Base-by-base conservation (phyloP, 164 flowering plant species). In the Piper longum region DNA sequence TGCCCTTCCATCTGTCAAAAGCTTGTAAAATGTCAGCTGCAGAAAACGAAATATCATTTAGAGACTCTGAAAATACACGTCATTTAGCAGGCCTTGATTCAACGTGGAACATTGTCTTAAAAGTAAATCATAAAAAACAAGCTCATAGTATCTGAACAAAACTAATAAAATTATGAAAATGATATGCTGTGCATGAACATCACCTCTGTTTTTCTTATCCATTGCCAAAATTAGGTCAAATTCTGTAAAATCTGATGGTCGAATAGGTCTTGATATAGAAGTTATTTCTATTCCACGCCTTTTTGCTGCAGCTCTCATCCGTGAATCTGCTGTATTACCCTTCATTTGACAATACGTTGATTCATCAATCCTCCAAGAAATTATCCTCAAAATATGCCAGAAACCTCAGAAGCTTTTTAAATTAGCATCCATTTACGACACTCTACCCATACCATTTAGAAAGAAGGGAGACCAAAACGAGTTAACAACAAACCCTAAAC, bases 161-260 rank as follows among this genome's bases (percentile, higher is more conserved):
- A 26, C 36, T 26, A 26, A 26, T 26, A 26, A 26, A 26, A 26
- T 26, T 26, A 26, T 48, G 14, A 5, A 48, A 48, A 48, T 8
- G 52, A 5, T 9, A 48, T 9, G 52, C 16, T 36, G 17, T 5
- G 26, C 12, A 1, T 16, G 17, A 7, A 12, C 59, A 54, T 12
- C 60, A 91, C 99, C 86, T 85, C 75, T 85, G 72, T 95, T 95
- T 67, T 85, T 87, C 76, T 75, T 78, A 64, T 95, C 97, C 99
- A 95, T 95, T 26, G 93, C 99, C 62, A 91, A 82, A 74, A 95
- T 88, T 18, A 70, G 61, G 66, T 70, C 73, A 11, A 70, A 70
- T 48, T 70, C 73, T 51, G 5, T 62, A 16, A 70, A 70, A 66
- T 70, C 73, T 3, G 73, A 66, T 42, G 73, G 69, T 41, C 62